A percentile compares a stretch with the other conserved stretches of the same genome.
phyloP scores from a whole-genome alignment of 2,329 filamentous ascomycete species.

The Ceratocystis papillata region DNA sequence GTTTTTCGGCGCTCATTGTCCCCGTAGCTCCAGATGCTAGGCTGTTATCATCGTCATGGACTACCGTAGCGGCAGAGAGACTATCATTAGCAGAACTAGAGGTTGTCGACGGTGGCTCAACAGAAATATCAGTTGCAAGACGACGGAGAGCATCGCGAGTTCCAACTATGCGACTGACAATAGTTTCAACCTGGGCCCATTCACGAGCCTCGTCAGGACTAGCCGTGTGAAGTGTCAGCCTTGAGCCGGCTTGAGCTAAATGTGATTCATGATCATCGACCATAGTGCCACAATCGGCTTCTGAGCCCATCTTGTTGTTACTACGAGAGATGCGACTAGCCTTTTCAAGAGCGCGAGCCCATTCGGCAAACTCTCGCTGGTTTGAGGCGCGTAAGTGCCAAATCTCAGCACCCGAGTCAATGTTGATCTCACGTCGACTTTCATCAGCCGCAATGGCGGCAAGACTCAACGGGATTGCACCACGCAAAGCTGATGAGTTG shows the following conservation, averaged over 20 bases:
- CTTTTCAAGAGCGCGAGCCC: slow-evolving; percentile 75
- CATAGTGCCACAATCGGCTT: slow-evolving; percentile 30
- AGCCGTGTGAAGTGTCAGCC: slow-evolving; percentile 25
- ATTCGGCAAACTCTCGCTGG: slow-evolving; percentile 73
- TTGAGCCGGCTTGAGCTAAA: not conserved
- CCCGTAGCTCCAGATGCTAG: slow-evolving; percentile 12
- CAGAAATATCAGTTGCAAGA: slow-evolving; percentile 73
- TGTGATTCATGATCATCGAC: slow-evolving; percentile 24
- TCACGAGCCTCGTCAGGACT: slow-evolving; percentile 58
- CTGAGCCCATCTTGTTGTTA: slow-evolving; percentile 29
- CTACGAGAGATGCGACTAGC: slow-evolving; percentile 58
- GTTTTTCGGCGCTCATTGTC: slow-evolving; percentile 30
- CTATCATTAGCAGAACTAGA: slow-evolving; percentile 27
- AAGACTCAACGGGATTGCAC: slow-evolving; percentile 81
- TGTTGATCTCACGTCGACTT: slow-evolving; percentile 79
- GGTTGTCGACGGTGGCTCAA: slow-evolving; percentile 41
- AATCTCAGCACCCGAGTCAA: slow-evolving; percentile 92
- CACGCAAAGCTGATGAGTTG: slow-evolving; percentile 81
- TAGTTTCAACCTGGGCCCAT: slow-evolving; percentile 74
- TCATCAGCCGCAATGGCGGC: slow-evolving; percentile 87
- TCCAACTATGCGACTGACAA: slow-evolving; percentile 77
- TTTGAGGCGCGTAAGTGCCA: slow-evolving; percentile 87
- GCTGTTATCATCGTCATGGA: slow-evolving; percentile 38
- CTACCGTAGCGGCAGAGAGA: slow-evolving; percentile 31
- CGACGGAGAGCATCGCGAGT: slow-evolving; percentile 80